Base-by-base conservation (phyloP, 371 early-diverging fungal genomes). In the Lichtheimia ornata region DNA sequence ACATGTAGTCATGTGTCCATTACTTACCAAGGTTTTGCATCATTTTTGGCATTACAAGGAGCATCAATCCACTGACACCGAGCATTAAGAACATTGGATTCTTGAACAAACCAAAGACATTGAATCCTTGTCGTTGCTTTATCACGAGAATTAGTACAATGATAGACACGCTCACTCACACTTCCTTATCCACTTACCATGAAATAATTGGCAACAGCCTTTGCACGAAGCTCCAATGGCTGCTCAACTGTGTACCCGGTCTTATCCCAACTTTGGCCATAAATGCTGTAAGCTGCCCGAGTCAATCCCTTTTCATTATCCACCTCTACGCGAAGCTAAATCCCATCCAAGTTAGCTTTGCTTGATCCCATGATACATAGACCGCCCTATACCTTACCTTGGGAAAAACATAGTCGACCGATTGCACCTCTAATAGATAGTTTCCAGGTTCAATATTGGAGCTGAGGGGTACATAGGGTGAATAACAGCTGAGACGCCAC, bases 1-100 rank as follows among this genome's bases (percentile, higher is more conserved):
- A 35, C 11, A 6, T 9, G 2, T 35, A 6, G 24, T 18, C 17
- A 40, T 11, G 30, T 35, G n/a, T 47, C 4, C 11, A 35, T 59
- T n/a, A 53, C 66, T 56, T 71, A 78, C 79, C 73, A 69, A 79
- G 68, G 22, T 74, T 59, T 13, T 70, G 66, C 70, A 82, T 69
- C 71, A 82, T 71, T 52, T 70, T 82, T 40, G 82, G 82, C 72
- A 82, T 62, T 56, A 72, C 73, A 45, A 82, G 59, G 63, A 82
- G 64, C 74, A 77, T 75, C 30, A 79, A 22, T 12, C 54, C 79
- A 62, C 77, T 76, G 35, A 77, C 50, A 12, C 77, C 82, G 53
- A 79, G 53, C 79, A 82, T 78, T 25, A 82, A 56, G 55, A 82
- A 72, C 82, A 82, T 82, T 5, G 79, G 79, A 52, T 82, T 82